These are phyloP conservation scores for Colletotrichum noveboracense DNA, from an alignment of 2,329 filamentous ascomycete genomes.

Conservation along the genomic window DNA sequence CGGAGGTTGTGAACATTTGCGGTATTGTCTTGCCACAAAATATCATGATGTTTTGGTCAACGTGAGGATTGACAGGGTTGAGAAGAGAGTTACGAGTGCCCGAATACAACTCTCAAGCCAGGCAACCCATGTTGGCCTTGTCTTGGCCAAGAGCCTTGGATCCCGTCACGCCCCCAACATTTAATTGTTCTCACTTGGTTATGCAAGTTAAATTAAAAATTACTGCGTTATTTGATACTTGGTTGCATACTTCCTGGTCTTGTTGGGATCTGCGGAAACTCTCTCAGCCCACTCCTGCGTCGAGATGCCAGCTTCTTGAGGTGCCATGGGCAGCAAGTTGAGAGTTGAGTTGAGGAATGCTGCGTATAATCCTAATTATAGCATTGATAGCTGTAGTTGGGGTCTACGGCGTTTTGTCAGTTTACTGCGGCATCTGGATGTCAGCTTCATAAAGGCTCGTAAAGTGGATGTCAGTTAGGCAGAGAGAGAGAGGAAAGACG, in stretches of 20 bases:
- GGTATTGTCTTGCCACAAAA: not conserved
- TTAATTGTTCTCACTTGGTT: not conserved
- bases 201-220: not conserved
- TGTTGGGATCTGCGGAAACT: not conserved
- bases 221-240: not conserved
- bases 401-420: not conserved
- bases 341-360: not conserved
- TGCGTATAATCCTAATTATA: not conserved
- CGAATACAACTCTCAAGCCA: not conserved
- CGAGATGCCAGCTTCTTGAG: not conserved
- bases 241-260: not conserved
- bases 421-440: not conserved
- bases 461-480: not conserved
- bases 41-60: not conserved
- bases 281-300: not conserved
- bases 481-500: not conserved
- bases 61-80: not conserved
- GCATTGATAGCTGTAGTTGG: not conserved
- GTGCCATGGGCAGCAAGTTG: not conserved
- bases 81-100: not conserved
- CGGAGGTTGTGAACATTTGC: not conserved
- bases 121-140: not conserved
- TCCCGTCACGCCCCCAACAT: not conserved
- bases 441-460: not conserved
- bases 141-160: not conserved